Evolutionary conservation across 2,329 filamentous ascomycete genomes (phyloP).

Genomic region (Dactylellina leptospora): DNA sequence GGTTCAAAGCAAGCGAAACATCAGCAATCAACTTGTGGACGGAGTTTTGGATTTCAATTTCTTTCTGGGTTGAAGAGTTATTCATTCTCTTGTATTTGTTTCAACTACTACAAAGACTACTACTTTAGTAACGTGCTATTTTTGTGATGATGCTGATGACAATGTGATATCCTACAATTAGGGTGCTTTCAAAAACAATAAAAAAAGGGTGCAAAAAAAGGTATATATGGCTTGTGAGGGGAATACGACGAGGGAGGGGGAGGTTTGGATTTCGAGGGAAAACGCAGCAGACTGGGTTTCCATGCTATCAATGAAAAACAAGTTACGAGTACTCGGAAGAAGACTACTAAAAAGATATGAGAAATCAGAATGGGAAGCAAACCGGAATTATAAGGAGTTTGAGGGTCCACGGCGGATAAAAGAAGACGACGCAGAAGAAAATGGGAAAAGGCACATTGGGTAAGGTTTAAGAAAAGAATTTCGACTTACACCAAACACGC

Average conservation of each 20-base stretch:
- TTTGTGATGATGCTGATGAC: neutral
- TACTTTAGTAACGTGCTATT: too few species aligned
- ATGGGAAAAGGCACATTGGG: constrained; percentile 18
- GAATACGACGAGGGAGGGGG: constrained; percentile 60
- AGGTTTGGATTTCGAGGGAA: constrained; percentile 56
- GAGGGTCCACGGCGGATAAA: too few species aligned
- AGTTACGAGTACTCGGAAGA: constrained; percentile 55
- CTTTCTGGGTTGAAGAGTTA: too few species aligned
- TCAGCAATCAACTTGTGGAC: too few species aligned
- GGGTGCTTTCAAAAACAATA: constrained; percentile 52
- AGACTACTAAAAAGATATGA: constrained; percentile 51
- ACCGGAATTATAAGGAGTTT: constrained; percentile 46
- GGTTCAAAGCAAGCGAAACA: too few species aligned
- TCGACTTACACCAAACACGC: constrained; percentile 48
- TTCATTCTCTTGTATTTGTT: constrained; percentile 7
- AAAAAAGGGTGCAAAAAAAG: constrained; percentile 50
- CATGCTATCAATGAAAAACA: constrained; percentile 44
- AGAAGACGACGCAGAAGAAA: too few species aligned
- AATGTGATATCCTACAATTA: constrained; percentile 52
- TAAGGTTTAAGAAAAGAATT: constrained; percentile 29
- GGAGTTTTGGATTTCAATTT: too few species aligned
- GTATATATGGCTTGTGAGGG: constrained; percentile 47
- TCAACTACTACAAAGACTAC: constrained; percentile 9
- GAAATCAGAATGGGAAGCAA: constrained; percentile 12
- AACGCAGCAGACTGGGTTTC: constrained; percentile 59